Evolutionary conservation across 1,284 basidiomycete species (phyloP).

Genomic region (Papiliotrema flavescens): DNA sequence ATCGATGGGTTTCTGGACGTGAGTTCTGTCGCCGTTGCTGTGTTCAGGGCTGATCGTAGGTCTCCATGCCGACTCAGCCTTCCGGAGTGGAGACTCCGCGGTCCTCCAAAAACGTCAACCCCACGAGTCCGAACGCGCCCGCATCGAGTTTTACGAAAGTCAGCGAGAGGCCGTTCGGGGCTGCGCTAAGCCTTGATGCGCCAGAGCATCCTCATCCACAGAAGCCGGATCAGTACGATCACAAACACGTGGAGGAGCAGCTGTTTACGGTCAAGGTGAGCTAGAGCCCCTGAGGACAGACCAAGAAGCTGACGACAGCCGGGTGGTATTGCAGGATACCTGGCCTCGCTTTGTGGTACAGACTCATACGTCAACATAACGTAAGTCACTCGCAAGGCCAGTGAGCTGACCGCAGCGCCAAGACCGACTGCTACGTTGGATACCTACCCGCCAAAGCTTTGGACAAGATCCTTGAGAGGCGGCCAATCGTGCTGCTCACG

Average conservation of each 20-base stretch:
- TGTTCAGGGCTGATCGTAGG: constrained; percentile 4
- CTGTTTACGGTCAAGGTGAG: constrained; percentile 80
- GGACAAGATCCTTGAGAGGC: constrained; percentile 84
- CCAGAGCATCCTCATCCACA: constrained; percentile 4
- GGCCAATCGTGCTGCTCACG: constrained; percentile 91
- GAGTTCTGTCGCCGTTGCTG: constrained; percentile 7
- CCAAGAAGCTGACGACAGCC: constrained; percentile 55
- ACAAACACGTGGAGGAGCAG: constrained; percentile 51
- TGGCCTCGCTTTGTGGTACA: constrained; percentile 88
- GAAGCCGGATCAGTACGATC: constrained; percentile 7
- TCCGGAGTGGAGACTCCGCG: constrained; percentile 13
- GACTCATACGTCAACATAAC: constrained; percentile 91
- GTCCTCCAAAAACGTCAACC: constrained; percentile 7
- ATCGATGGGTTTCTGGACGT: constrained; percentile 98
- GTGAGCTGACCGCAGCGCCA: constrained; percentile 58
- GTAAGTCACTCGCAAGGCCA: constrained; percentile 9
- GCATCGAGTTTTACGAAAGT: constrained; percentile 13
- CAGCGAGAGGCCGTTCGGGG: constrained; percentile 30
- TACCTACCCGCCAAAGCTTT: constrained; percentile 85
- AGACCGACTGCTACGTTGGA: constrained; percentile 95
- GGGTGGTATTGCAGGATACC: constrained; percentile 96
- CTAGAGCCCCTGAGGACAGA: background rate
- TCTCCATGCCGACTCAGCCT: constrained; percentile 18
- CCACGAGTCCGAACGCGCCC: constrained; percentile 6
- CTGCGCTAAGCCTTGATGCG: constrained; percentile 31